These are phyloP conservation scores for Phytophthora foliorum DNA, from an alignment of 352 stramenopile species.

Conservation along the genomic window DNA sequence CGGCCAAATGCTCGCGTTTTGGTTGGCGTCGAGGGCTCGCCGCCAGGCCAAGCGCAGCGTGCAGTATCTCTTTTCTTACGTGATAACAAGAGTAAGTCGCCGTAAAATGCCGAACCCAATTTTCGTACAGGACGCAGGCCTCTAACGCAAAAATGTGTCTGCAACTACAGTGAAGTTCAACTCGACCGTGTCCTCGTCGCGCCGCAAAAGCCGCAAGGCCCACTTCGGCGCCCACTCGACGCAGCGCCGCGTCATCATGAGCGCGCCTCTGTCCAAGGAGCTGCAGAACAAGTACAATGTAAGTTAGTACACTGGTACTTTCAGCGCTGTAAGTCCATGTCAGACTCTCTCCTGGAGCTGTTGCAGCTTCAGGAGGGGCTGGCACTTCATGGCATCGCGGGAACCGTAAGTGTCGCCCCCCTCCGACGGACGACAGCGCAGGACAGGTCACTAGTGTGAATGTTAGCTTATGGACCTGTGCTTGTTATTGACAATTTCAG, in stretches of 20 bases:
- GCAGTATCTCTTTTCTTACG: constrained; percentile 90
- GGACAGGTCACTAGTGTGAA: neutral
- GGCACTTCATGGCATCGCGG: constrained; percentile 92
- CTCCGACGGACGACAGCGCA: constrained; percentile 13
- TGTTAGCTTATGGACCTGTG: constrained; percentile 10
- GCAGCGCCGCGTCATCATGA: constrained; percentile 98
- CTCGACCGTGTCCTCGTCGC: constrained; percentile 94
- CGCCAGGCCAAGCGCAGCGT: neutral
- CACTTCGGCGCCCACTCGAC: constrained; percentile 99
- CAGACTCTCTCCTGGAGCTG: constrained; percentile 38
- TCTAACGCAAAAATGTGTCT: constrained; percentile 4
- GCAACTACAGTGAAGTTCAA: constrained; percentile 92
- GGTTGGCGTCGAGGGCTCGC: constrained; percentile 33
- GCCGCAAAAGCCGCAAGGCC: constrained; percentile 99
- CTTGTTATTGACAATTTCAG: constrained; percentile 40
- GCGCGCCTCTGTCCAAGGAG: constrained; percentile 98
- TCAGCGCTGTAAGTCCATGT: constrained; percentile 92
- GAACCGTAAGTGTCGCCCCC: constrained; percentile 79
- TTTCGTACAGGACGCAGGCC: neutral
- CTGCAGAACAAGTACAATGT: constrained; percentile 99
- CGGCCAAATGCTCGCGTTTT: constrained; percentile 28
- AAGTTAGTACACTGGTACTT: constrained; percentile 92
- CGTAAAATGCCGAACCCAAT: neutral
- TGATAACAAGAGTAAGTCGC: constrained; percentile 86
- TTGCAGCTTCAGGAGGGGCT: constrained; percentile 29